A percentile compares a stretch with the other conserved stretches of the same genome.
These are phyloP conservation scores for Talaromyces sp. DNA, from an alignment of 2,329 filamentous ascomycete genomes.

Conservation along the genomic window DNA sequence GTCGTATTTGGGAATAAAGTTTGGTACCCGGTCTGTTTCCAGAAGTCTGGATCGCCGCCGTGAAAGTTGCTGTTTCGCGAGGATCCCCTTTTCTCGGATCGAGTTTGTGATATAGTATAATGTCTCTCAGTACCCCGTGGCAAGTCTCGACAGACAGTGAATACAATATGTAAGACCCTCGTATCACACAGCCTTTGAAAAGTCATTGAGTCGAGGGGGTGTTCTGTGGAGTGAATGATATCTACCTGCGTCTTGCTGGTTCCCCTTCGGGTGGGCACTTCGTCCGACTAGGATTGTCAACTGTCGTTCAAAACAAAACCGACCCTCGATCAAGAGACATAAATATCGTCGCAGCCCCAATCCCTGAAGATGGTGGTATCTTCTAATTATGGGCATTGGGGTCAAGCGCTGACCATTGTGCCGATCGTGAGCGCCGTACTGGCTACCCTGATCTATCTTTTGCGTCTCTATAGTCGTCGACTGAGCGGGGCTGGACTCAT, in stretches of 20 bases:
- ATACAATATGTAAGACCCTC: neutral
- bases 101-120: neutral
- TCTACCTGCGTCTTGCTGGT: neutral
- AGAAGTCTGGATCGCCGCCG: neutral
- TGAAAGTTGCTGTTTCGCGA: neutral
- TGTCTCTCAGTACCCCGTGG: neutral
- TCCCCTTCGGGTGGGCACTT: neutral
- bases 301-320: neutral
- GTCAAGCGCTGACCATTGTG: neutral
- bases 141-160: neutral
- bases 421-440: neutral
- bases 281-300: neutral
- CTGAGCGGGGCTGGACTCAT: neutral
- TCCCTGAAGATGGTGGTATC: neutral
- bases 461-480: constrained; percentile 1
- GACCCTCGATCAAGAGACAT: neutral
- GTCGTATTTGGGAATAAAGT: neutral
- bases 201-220: neutral
- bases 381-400: neutral
- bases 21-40: neutral
- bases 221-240: neutral
- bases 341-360: neutral
- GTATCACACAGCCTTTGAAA: neutral
- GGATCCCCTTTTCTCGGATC: neutral
- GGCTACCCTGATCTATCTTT: neutral